Conservation (phyloP, 306 rosid species). For the Begonia loranthoides region DNA sequence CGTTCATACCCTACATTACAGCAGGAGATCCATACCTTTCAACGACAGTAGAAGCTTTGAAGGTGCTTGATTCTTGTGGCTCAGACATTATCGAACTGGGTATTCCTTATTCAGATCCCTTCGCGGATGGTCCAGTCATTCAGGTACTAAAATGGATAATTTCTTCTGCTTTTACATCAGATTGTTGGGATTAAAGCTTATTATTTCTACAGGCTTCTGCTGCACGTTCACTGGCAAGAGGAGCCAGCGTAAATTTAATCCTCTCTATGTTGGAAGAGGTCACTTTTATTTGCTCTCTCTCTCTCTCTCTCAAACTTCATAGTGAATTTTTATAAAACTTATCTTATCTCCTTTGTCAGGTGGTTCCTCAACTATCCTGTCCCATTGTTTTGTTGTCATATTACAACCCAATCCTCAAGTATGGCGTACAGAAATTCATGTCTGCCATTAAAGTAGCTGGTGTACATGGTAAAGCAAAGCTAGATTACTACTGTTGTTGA, state of each 20-base stretch:
- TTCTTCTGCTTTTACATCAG: neutral
- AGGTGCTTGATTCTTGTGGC: slow-evolving; percentile 72
- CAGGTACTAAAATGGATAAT: slow-evolving; percentile 35
- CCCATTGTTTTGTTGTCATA: slow-evolving; percentile 83
- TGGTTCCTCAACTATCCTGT: slow-evolving; percentile 69
- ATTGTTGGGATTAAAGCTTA: neutral
- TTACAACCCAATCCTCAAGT: slow-evolving; percentile 86
- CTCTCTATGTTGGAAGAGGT: slow-evolving; percentile 84
- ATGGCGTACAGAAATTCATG: slow-evolving; percentile 67
- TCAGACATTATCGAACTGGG: slow-evolving; percentile 92
- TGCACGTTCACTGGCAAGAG: slow-evolving; percentile 70
- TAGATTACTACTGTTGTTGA: too few species aligned
- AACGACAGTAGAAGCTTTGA: slow-evolving; percentile 79
- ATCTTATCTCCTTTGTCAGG: slow-evolving; percentile 18
- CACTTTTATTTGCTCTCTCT: slow-evolving; percentile 3
- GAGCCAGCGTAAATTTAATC: slow-evolving; percentile 54
- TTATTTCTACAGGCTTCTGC: slow-evolving; percentile 95
- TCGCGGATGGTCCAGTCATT: slow-evolving; percentile 97
- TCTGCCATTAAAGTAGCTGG: slow-evolving; percentile 49
- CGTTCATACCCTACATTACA: slow-evolving; percentile 77
- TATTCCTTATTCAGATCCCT: slow-evolving; percentile 86
- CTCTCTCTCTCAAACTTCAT: too few species aligned
- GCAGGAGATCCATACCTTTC: slow-evolving; percentile 96
- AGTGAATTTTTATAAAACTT: too few species aligned
- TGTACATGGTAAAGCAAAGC: slow-evolving; percentile 57